Evolutionary conservation across 129 eudicot genomes (phyloP).

Genomic region (Lactuca saligna): DNA sequence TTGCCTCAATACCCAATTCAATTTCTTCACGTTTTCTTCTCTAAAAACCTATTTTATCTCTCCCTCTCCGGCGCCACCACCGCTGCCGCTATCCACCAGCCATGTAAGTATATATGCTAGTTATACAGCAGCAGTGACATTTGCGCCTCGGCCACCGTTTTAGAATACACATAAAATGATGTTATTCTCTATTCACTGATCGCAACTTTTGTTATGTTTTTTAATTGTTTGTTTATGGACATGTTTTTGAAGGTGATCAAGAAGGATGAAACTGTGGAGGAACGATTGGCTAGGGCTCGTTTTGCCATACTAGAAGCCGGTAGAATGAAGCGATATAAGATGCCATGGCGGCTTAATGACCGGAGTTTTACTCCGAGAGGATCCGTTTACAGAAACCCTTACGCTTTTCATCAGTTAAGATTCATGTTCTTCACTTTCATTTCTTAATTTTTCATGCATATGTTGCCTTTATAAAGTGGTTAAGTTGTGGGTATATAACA

Average conservation of each 20-base stretch:
- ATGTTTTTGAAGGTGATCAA: slow-evolving; percentile 19
- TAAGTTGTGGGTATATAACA: neutral
- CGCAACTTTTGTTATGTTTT: neutral
- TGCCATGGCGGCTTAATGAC: slow-evolving; percentile 22
- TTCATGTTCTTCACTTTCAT: neutral
- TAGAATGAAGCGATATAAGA: slow-evolving; percentile 17
- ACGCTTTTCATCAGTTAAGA: slow-evolving; percentile 68
- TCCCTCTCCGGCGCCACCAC: slow-evolving; percentile 21
- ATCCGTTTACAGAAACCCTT: slow-evolving; percentile 57
- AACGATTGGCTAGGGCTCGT: slow-evolving; percentile 59
- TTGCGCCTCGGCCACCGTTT: neutral
- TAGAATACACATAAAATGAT: neutral
- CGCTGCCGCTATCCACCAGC: slow-evolving; percentile 13
- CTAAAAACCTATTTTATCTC: slow-evolving; percentile 16
- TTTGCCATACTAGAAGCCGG: slow-evolving; percentile 60
- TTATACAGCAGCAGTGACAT: neutral
- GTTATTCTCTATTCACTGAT: neutral
- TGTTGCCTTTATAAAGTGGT: neutral
- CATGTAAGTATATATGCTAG: slow-evolving; percentile 23
- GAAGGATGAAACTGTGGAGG: slow-evolving; percentile 35
- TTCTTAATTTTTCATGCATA: neutral
- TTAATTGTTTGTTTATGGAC: neutral
- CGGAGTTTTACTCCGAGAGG: slow-evolving; percentile 50
- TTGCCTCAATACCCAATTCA: slow-evolving; percentile 45
- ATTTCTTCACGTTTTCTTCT: slow-evolving; percentile 34